A percentile compares a stretch with the other conserved stretches of the same genome.
phyloP scores from a whole-genome alignment of 2,329 filamentous ascomycete species.

The Aphanoascus verrucosus region DNA sequence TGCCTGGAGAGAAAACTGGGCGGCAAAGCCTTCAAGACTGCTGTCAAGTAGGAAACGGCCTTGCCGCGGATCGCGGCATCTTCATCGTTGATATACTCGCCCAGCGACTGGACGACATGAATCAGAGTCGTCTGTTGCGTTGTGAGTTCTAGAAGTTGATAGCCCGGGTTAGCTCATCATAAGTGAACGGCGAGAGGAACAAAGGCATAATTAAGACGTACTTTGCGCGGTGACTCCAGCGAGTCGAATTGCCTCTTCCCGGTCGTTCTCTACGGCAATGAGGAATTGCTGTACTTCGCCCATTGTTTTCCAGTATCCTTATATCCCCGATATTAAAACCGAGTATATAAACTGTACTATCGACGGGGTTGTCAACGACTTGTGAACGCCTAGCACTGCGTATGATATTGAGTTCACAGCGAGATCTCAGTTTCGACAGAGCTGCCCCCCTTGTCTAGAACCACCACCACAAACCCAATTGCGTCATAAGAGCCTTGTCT shows the following conservation, averaged over 20 bases:
- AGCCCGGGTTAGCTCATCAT: constrained; percentile 16
- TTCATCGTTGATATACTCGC: constrained; percentile 58
- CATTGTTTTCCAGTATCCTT: constrained; percentile 25
- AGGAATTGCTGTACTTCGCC: constrained; percentile 41
- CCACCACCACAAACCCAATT: too few relatives aligned
- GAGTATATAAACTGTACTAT: too few relatives aligned
- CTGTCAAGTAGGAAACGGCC: constrained; percentile 39
- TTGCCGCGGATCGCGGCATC: constrained; percentile 51
- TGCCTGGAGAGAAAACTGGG: constrained; percentile 49
- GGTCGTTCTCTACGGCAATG: constrained; percentile 39
- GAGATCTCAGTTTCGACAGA: too few relatives aligned
- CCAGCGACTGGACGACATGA: constrained; percentile 52
- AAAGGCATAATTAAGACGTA: constrained; percentile 18
- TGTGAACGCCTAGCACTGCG: too few relatives aligned
- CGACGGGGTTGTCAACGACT: too few relatives aligned
- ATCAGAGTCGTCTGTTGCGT: constrained; percentile 51
- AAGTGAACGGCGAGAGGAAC: constrained; percentile 3
- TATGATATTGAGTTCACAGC: too few relatives aligned
- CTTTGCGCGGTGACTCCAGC: constrained; percentile 37
- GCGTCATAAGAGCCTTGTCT: too few relatives aligned
- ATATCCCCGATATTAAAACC: neutral
- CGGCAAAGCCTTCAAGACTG: constrained; percentile 39
- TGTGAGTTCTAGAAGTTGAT: constrained; percentile 42
- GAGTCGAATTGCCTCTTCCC: constrained; percentile 36
- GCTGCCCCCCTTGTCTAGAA: too few relatives aligned